Conservation (phyloP, 2,329 filamentous ascomycete genomes). For the Monilinia vaccinii-corymbosi region DNA sequence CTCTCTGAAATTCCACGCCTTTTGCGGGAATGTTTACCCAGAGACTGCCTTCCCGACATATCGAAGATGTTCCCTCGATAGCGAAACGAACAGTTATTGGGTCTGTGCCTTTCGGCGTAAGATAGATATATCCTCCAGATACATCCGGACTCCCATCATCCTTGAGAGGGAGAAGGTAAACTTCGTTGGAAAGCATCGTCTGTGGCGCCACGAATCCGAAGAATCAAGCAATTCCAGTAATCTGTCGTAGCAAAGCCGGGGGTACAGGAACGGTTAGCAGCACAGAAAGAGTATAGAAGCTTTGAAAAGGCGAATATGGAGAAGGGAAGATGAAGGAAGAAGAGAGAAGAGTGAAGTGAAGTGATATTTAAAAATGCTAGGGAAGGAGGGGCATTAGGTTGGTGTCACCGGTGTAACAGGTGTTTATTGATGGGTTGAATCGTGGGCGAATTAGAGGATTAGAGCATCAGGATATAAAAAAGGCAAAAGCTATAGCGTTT, state of each 20-base stretch:
- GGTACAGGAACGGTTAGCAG: neutral
- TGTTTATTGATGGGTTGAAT: slow-evolving; percentile 4
- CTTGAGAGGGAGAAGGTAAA: slow-evolving; percentile 84
- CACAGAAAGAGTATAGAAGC: neutral
- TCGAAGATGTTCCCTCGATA: slow-evolving; percentile 89
- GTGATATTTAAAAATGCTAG: neutral
- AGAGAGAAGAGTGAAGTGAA: neutral
- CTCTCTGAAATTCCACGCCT: slow-evolving; percentile 66
- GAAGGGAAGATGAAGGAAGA: neutral
- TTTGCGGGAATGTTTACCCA: slow-evolving; percentile 91
- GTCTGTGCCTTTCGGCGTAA: slow-evolving; percentile 64
- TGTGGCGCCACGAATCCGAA: slow-evolving; percentile 42
- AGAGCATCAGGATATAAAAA: neutral
- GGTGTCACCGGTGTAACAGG: neutral
- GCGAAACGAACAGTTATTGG: slow-evolving; percentile 78
- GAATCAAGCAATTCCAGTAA: neutral
- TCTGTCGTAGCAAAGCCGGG: neutral
- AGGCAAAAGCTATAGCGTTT: neutral
- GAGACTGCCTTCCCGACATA: slow-evolving; percentile 86
- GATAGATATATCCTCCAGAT: slow-evolving; percentile 81
- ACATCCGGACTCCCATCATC: slow-evolving; percentile 90
- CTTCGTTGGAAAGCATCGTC: slow-evolving; percentile 57
- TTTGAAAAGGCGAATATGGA: neutral
- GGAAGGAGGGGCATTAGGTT: neutral
- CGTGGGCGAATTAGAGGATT: neutral